A percentile compares a stretch with the other conserved stretches of the same genome.
phyloP scores from a whole-genome alignment of 352 stramenopile species.

The Pythium phragmitis region DNA sequence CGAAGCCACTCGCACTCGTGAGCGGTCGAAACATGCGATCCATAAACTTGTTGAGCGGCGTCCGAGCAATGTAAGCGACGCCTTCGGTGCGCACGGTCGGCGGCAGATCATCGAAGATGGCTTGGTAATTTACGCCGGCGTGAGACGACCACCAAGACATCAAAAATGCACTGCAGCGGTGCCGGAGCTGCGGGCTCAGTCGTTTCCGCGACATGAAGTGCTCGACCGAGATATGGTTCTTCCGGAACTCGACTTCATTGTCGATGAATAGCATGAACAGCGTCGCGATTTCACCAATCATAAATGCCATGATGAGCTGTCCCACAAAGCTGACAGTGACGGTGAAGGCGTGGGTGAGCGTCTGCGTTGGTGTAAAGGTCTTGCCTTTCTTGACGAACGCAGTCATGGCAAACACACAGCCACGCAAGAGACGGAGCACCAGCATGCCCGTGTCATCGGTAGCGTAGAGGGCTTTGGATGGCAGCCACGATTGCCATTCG shows the following conservation, averaged over 20 bases:
- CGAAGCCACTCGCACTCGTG: conserved; percentile 21
- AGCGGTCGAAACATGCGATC: conserved; percentile 38
- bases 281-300: conserved; percentile 72
- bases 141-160: conserved; percentile 30
- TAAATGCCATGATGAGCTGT: conserved; percentile 66
- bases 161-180: conserved; percentile 25
- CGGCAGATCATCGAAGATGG: conserved; percentile 31
- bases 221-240: conserved; percentile 63
- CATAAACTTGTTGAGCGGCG: conserved; percentile 45
- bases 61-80: conserved; percentile 49
- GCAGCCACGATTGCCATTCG: conserved; percentile 38
- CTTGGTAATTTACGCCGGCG: conserved; percentile 23
- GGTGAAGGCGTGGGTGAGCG: conserved; percentile 32
- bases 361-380: conserved; percentile 24
- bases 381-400: conserved; percentile 33
- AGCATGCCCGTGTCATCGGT: conserved; percentile 37
- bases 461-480: conserved; percentile 4
- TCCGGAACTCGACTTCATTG: conserved; percentile 49
- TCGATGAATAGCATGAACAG: conserved; percentile 36
- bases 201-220: conserved; percentile 30
- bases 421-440: conserved; percentile 47
- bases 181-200: conserved; percentile 24
- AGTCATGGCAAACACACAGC: conserved; percentile 22
- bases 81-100: conserved; percentile 44
- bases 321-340: conserved; percentile 32